Evolutionary conservation across 176 grass and related monocot species (phyloP).

Genomic region (Triticum dicoccoides): DNA sequence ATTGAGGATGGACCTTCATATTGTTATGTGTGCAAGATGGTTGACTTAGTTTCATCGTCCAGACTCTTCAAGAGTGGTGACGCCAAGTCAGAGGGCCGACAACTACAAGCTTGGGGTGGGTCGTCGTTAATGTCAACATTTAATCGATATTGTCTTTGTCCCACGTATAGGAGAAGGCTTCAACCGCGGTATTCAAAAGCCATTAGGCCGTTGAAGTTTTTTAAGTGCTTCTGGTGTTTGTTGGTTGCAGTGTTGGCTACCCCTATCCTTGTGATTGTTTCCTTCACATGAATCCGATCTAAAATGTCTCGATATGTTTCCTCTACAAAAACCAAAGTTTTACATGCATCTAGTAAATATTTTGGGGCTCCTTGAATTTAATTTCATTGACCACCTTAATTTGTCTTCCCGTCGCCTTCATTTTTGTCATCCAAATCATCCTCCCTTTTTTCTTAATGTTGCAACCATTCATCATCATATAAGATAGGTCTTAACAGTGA

Average conservation of each 20-base stretch:
- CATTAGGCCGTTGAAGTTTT: not conserved
- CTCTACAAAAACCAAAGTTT: too few relatives aligned
- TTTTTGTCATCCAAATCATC: too few relatives aligned
- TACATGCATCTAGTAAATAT: too few relatives aligned
- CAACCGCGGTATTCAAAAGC: not conserved
- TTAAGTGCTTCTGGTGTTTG: not conserved
- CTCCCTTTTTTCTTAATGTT: not conserved
- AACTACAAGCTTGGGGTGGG: not conserved
- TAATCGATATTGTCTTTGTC: not conserved
- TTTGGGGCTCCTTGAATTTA: too few relatives aligned
- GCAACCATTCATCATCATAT: not conserved
- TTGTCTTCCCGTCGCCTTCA: too few relatives aligned
- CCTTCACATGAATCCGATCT: not conserved
- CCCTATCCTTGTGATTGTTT: not conserved
- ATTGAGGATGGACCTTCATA: not conserved
- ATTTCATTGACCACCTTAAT: too few relatives aligned
- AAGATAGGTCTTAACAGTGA: not conserved
- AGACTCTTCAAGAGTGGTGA: constrained; percentile 1
- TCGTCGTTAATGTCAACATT: not conserved
- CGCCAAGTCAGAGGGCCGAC: not conserved
- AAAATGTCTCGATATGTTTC: too few relatives aligned
- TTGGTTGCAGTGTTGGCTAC: not conserved
- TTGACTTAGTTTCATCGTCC: not conserved
- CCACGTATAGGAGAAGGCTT: not conserved
- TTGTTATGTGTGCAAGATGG: not conserved